Percentiles rank a stretch among this genome's conserved stretches.
phyloP scores from a whole-genome alignment of 1,284 basidiomycete genomes.

The Paramarasmius palmivorus region DNA sequence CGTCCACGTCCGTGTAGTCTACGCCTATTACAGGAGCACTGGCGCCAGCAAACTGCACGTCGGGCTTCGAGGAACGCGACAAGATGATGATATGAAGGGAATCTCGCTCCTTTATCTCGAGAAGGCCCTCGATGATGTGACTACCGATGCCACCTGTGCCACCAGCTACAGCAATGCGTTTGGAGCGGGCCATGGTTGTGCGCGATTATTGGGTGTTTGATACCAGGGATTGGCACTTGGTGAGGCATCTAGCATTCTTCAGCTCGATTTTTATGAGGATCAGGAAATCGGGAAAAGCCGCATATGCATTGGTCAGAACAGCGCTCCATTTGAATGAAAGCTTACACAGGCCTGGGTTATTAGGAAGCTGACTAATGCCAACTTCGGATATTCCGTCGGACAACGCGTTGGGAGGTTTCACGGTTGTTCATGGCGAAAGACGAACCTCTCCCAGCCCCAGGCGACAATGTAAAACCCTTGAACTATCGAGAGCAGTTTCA shows the following conservation, averaged over 20 bases:
- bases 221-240: too few species aligned
- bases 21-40: constrained; percentile 8
- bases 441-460: constrained; percentile 35
- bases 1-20: constrained; percentile 1
- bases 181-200: neutral
- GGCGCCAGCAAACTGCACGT: neutral
- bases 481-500: constrained; percentile 52
- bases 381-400: too few species aligned
- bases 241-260: too few species aligned
- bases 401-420: too few species aligned
- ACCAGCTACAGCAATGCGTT: constrained; percentile 7
- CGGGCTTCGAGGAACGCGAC: constrained; percentile 1
- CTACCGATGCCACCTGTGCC: constrained; percentile 9
- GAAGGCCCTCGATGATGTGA: constrained; percentile 9
- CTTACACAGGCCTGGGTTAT: too few species aligned
- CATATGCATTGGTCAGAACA: too few species aligned
- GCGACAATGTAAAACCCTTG: constrained; percentile 45
- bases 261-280: too few species aligned
- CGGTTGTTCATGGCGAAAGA: constrained; percentile 9
- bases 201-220: too few species aligned
- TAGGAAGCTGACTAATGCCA: too few species aligned
- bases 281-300: too few species aligned
- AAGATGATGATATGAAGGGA: constrained; percentile 9
- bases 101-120: neutral
- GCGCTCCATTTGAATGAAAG: too few species aligned